Conservation (phyloP, 768 basidiomycete genomes). For the Termitomyces sp. region DNA sequence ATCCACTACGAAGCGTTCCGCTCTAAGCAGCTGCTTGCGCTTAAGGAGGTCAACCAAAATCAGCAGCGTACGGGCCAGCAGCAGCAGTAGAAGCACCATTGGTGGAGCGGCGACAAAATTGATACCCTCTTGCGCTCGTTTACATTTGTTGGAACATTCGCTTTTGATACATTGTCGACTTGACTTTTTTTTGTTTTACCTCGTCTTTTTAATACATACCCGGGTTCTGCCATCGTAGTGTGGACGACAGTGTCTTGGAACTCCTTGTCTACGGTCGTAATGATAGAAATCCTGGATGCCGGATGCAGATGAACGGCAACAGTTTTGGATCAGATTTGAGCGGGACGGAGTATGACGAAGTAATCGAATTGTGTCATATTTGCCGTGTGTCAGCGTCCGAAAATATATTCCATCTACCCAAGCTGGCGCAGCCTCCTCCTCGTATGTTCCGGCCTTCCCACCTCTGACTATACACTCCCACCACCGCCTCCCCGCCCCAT, state of each 20-base stretch:
- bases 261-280: background rate
- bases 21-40: constrained; percentile 93
- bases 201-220: constrained; percentile 20
- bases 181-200: constrained; percentile 16
- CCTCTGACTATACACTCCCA: background rate
- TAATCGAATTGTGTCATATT: constrained; percentile 16
- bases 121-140: constrained; percentile 19
- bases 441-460: constrained; percentile 7
- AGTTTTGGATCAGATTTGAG: background rate
- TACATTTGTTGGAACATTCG: constrained; percentile 21
- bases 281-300: no score
- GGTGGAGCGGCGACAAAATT: constrained; percentile 12
- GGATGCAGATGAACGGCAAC: background rate
- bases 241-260: background rate
- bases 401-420: constrained; percentile 1
- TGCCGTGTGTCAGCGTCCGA: constrained; percentile 11
- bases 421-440: background rate
- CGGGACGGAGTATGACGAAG: constrained; percentile 1
- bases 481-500: background rate
- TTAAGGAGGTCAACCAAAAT: constrained; percentile 67
- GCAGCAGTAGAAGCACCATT: constrained; percentile 12
- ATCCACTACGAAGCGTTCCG: constrained; percentile 99
- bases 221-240: constrained; percentile 6
- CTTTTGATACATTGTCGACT: constrained; percentile 15
- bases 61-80: constrained; percentile 49